Percentiles rank a stretch among this genome's conserved stretches.
Conservation (phyloP, 306 rosid species). For the Psophocarpus tetragonolobus region DNA sequence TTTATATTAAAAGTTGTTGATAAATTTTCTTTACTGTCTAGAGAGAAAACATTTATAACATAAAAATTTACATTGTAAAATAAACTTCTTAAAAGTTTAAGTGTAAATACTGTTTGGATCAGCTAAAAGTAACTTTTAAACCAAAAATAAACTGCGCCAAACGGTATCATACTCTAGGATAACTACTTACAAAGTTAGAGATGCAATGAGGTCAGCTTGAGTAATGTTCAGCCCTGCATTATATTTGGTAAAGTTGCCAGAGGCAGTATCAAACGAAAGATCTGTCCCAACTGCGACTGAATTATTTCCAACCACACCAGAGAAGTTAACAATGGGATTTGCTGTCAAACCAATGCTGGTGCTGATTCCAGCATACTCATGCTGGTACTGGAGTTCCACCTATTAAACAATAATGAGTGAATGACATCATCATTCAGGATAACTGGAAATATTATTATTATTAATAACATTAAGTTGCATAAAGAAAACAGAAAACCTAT, state of each 20-base stretch:
- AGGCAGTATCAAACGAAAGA: slow-evolving; percentile 81
- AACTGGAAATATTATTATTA: not conserved
- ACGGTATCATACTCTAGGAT: no score
- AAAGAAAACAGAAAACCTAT: not conserved
- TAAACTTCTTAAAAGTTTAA: no score
- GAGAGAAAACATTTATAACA: no score
- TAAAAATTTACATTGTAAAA: no score
- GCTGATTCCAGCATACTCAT: slow-evolving; percentile 91
- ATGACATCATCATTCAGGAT: not conserved
- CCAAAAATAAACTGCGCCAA: no score
- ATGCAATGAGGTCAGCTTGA: slow-evolving; percentile 75
- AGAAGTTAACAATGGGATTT: slow-evolving; percentile 78
- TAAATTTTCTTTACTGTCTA: no score
- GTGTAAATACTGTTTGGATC: no score
- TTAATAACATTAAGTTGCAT: not conserved
- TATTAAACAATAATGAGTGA: slow-evolving; percentile 31
- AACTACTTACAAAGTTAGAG: slow-evolving; percentile 73
- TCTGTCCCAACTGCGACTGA: slow-evolving; percentile 72
- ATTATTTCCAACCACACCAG: slow-evolving; percentile 84
- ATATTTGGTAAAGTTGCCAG: slow-evolving; percentile 73
- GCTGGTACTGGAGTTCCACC: slow-evolving; percentile 92
- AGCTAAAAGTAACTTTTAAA: no score
- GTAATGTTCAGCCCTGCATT: slow-evolving; percentile 82
- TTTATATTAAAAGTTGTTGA: no score
- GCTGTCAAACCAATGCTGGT: slow-evolving; percentile 91